Conservation (phyloP, 2,329 filamentous ascomycete genomes). For the Penicillium frequentans region DNA sequence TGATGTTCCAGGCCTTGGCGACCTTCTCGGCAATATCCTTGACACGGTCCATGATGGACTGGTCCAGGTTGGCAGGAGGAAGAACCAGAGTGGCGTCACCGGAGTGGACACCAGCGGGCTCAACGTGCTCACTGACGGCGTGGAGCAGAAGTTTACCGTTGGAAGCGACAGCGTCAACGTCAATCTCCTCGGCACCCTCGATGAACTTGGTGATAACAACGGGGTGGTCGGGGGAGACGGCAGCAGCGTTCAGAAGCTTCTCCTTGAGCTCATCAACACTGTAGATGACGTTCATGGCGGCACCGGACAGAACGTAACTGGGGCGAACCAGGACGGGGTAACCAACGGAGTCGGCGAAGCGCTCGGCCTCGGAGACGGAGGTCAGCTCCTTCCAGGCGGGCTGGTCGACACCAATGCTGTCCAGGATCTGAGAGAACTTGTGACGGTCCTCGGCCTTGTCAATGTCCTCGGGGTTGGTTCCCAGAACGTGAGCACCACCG, state of each 20-base stretch:
- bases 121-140: conserved; percentile 91
- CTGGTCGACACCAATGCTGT: conserved; percentile 95
- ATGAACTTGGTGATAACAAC: conserved; percentile 99
- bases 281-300: conserved; percentile 96
- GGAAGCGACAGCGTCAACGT: conserved; percentile 89
- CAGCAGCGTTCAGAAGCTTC: conserved; percentile 86
- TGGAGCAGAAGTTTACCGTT: conserved; percentile 85
- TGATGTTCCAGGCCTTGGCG: conserved; percentile 94
- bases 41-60: conserved; percentile 75
- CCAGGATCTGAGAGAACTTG: conserved; percentile 96
- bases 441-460: conserved; percentile 98
- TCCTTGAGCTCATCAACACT: conserved; percentile 87
- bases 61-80: conserved; percentile 77
- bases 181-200: conserved; percentile 92
- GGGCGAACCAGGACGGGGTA: conserved; percentile 96
- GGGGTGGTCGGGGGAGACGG: conserved; percentile 92
- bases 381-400: conserved; percentile 97
- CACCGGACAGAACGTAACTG: conserved; percentile 92
- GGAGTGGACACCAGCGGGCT: conserved; percentile 96
- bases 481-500: conserved; percentile 85
- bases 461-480: conserved; percentile 90
- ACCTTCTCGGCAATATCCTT: conserved; percentile 97
- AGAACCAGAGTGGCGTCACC: conserved; percentile 94
- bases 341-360: conserved; percentile 78
- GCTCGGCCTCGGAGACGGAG: conserved; percentile 81